Evolutionary conservation across 2,329 filamentous ascomycete species (phyloP), one percentile per base, ranked within the genome.

Genomic region (Talaromyces pinophilus): DNA sequence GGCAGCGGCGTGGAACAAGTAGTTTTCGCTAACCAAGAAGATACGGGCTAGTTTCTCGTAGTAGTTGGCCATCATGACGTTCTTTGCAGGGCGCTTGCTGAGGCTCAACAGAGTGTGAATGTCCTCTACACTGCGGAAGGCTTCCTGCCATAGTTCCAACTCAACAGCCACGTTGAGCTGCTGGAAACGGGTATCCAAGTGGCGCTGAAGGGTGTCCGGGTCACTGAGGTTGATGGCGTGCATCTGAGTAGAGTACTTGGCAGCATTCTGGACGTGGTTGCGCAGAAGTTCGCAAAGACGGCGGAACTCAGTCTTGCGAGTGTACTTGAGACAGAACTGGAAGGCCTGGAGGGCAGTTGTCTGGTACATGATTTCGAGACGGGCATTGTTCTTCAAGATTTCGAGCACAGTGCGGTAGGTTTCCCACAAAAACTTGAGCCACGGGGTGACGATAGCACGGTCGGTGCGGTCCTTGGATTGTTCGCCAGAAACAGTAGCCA

Each of bases 21-120:
- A 98, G 85, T 99, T 99, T 83, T 98, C 95, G 80, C 94, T 96
- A 71, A 98, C 95, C 69, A 99, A 88, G 86, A 99, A 99, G 79
- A 99, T 99, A 70, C 93, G 89, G 48, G 95, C 97, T 67, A 99
- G 89, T 84, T 98, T 98, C 86, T 99, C 95, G 82, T 98, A 99
- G 86, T 99, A 99, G 85, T 98, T 99, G 82, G 95, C 95, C 95
- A 99, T 99, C 95, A 99, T 98, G 77, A 97, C 86, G 79, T 97
- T 97, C 90, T 98, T 98, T 64, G 95, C 90, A 46, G 93, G 93
- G 65, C 95, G 92, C 87, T 98, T 98, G 90, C 94, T 98, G 73
- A 98, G 87, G 83, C 90, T 98, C 72, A 99, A 88, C 64, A 99
- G 88, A 62, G 93, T 98, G 83, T 99, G 95, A 72, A 98, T 98